Evolutionary conservation across 2,329 filamentous ascomycete genomes (phyloP).

Genomic region (Beauveria scarabaeidicola): DNA sequence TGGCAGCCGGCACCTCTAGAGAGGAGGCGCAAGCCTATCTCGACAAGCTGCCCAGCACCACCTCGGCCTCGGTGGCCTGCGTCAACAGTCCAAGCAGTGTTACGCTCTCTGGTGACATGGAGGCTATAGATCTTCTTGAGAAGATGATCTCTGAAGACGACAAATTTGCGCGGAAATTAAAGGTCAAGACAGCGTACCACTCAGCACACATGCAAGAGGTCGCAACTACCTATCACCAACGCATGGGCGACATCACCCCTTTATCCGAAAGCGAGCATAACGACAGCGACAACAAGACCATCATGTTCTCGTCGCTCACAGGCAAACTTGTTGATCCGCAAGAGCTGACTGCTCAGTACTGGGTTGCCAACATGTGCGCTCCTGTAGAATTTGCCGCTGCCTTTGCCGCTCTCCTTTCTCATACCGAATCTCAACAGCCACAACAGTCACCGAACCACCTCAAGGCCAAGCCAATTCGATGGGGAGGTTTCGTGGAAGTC

Average conservation of each 20-base stretch:
- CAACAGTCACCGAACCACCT: neutral
- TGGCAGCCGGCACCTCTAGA: conserved; percentile 14
- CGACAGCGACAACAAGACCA: neutral
- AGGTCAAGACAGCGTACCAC: conserved; percentile 23
- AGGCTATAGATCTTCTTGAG: neutral
- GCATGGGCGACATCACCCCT: conserved; percentile 11
- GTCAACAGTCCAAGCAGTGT: conserved; percentile 23
- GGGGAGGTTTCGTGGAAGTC: conserved; percentile 17
- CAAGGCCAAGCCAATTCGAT: neutral
- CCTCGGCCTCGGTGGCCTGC: conserved; percentile 19
- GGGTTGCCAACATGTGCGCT: neutral
- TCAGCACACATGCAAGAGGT: conserved; percentile 22
- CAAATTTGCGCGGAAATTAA: conserved; percentile 17
- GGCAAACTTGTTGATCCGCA: neutral
- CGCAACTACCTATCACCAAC: conserved; percentile 14
- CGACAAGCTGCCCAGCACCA: neutral
- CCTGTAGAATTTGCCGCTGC: neutral
- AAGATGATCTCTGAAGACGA: neutral
- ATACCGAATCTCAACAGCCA: neutral
- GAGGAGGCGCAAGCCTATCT: neutral
- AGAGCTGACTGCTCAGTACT: neutral
- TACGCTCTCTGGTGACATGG: conserved; percentile 23
- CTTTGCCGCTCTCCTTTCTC: neutral
- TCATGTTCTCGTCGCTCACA: neutral
- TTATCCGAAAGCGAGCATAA: neutral